Conservation (phyloP, 352 stramenopile species). For the Saprolegnia diclina region DNA sequence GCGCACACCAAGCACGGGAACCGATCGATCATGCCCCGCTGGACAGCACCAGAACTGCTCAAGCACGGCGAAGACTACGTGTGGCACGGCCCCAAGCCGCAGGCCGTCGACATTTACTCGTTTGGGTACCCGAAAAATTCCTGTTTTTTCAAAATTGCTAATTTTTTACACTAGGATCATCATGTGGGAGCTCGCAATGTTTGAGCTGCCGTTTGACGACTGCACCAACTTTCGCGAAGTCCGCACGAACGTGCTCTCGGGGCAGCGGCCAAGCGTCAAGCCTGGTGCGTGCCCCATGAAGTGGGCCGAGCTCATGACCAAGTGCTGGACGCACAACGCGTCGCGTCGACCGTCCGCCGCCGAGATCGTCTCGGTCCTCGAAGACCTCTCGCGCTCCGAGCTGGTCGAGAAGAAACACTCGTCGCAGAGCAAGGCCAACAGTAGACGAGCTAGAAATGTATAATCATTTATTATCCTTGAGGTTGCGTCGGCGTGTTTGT, state of each 20-base stretch:
- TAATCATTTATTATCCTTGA: not conserved
- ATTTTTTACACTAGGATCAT: constrained; percentile 39
- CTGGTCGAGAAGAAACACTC: constrained; percentile 16
- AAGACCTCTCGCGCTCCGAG: constrained; percentile 29
- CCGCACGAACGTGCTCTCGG: constrained; percentile 63
- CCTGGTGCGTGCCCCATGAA: constrained; percentile 71
- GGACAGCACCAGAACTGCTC: constrained; percentile 72
- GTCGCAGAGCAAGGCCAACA: not conserved
- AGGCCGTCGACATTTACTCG: constrained; percentile 83
- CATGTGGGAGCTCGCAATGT: constrained; percentile 82
- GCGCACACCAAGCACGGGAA: constrained; percentile 51
- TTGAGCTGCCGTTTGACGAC: constrained; percentile 68
- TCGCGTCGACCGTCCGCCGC: constrained; percentile 59
- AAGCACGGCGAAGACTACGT: constrained; percentile 67
- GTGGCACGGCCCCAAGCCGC: constrained; percentile 40
- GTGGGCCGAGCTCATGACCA: constrained; percentile 77
- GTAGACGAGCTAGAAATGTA: not conserved
- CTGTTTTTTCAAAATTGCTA: constrained; percentile 14
- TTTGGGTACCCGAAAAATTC: constrained; percentile 58
- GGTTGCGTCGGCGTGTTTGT: too few species aligned
- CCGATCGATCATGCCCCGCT: constrained; percentile 58
- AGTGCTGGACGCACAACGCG: constrained; percentile 79
- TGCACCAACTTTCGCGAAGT: constrained; percentile 69
- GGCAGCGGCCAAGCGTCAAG: constrained; percentile 70
- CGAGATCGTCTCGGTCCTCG: constrained; percentile 75